Evolutionary conservation across 2,329 filamentous ascomycete genomes (phyloP), one percentile per base, ranked within the genome.

Genomic region (Coniochaeta sp.): DNA sequence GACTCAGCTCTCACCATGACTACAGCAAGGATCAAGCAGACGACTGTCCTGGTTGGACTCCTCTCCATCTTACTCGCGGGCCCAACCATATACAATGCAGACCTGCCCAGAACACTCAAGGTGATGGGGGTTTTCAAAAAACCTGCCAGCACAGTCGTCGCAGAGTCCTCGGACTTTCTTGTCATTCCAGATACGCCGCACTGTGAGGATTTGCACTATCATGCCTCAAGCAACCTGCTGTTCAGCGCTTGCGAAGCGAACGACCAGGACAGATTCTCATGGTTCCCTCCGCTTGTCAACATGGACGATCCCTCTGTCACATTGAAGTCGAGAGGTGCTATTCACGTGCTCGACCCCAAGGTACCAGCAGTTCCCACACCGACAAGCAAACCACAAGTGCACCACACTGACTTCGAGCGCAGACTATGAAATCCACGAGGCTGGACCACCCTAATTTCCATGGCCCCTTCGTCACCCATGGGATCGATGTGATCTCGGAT

Each of bases 201-300:
- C 14, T 84, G 81, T 58, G 82, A 85, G 57, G 82, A 85, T 54
- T 47, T 85, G 3, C 80, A 85, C 57, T 72, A 80, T 51, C 74
- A 83, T 54, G 60, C 60, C 1, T 61, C 71, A 0, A 75, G 72
- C 14, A 69, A 73, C 0, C 53, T 72, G 7, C 62, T 85, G 1
- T 85, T 82, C 58, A 74, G 78, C 0, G 79, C 80, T 0, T 85
- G 81, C 56, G 73, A 81, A 42, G 76, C 75, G 31, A 60, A 65
- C 1, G 57, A 61, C 4, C 57, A 60, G 0, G 65, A 65, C 0
- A 67, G 79, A 0, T 73, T 73, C 40, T 58, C 61, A 3, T 83
- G 78, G 78, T 83, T 81, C 55, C 82, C 76, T 8, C 69, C 70
- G 0, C 61, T 77, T 24, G 68, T 50, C 5, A 67, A 63, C 55